phyloP scores from a whole-genome alignment of 345 rosid species.

The Raphanus raphanistrum region DNA sequence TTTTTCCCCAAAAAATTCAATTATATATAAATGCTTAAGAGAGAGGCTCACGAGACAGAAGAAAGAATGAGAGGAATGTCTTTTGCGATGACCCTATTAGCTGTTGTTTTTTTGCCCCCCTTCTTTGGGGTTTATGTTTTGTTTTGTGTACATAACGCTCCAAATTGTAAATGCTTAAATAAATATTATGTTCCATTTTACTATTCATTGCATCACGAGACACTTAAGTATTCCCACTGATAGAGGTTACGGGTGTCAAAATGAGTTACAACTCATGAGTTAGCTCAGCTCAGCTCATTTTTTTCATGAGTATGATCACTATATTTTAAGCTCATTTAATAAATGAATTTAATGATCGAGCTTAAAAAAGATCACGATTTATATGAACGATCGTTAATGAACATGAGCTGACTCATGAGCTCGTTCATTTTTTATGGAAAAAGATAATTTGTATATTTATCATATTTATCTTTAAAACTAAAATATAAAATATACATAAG shows the following conservation, averaged over 20 bases:
- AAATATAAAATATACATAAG: too few relatives aligned
- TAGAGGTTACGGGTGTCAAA: neutral
- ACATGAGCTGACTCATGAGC: too few relatives aligned
- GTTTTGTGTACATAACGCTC: slow-evolving; percentile 27
- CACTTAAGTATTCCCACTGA: neutral
- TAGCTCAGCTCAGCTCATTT: too few relatives aligned
- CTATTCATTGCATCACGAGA: neutral
- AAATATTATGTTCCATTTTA: slow-evolving; percentile 3
- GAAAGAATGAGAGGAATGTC: slow-evolving; percentile 15
- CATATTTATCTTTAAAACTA: too few relatives aligned
- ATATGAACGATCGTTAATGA: too few relatives aligned
- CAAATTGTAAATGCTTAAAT: slow-evolving; percentile 36
- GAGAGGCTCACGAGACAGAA: slow-evolving; percentile 21
- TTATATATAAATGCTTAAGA: slow-evolving; percentile 15
- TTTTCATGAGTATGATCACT: too few relatives aligned
- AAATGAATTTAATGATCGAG: too few relatives aligned
- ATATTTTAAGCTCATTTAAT: too few relatives aligned
- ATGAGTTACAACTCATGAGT: too few relatives aligned
- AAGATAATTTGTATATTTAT: too few relatives aligned
- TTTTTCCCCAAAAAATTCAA: neutral
- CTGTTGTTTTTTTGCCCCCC: slow-evolving; percentile 15
- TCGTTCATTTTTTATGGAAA: too few relatives aligned
- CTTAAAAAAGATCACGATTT: too few relatives aligned
- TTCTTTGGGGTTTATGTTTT: slow-evolving; percentile 29
- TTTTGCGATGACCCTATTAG: slow-evolving; percentile 19